Percentiles rank a stretch among this genome's conserved stretches.
Conservation (phyloP, 495 filamentous ascomycete species). For the Articulospora tetracladia region DNA sequence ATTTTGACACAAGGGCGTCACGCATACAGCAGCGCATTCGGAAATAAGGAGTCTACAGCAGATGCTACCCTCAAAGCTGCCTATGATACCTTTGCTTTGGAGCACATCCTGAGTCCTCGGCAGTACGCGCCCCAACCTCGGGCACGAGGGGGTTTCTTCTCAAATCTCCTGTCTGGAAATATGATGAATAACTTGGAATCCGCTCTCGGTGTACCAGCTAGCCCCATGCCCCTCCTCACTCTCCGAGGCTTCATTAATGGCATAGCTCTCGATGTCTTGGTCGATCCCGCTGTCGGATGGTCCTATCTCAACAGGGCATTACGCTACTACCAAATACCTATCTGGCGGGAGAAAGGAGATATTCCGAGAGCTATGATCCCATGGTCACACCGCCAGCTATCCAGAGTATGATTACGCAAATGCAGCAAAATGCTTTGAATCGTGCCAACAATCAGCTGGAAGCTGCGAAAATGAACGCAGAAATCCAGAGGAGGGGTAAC, state of each 20-base stretch:
- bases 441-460: not conserved
- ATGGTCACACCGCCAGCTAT: not conserved
- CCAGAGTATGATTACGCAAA: not conserved
- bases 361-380: conserved; percentile 1
- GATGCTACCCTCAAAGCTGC: not conserved
- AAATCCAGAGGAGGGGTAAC: not conserved
- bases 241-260: conserved; percentile 4
- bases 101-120: not conserved
- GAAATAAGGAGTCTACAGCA: not conserved
- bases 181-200: not conserved
- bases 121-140: not conserved
- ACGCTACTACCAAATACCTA: conserved; percentile 3
- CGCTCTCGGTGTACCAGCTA: not conserved
- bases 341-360: conserved; percentile 5
- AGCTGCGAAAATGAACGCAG: not conserved
- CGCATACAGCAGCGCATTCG: conserved; percentile 1
- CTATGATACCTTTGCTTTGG: not conserved
- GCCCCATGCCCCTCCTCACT: conserved; percentile 3
- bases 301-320: not conserved
- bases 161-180: not conserved
- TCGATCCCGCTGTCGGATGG: not conserved
- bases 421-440: not conserved
- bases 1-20: not conserved
- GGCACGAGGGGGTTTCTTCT: not conserved
- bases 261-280: not conserved